A percentile compares a stretch with the other conserved stretches of the same genome.
Evolutionary conservation across 106 monocot species (phyloP).

Genomic region (Apostasia ramifera): DNA sequence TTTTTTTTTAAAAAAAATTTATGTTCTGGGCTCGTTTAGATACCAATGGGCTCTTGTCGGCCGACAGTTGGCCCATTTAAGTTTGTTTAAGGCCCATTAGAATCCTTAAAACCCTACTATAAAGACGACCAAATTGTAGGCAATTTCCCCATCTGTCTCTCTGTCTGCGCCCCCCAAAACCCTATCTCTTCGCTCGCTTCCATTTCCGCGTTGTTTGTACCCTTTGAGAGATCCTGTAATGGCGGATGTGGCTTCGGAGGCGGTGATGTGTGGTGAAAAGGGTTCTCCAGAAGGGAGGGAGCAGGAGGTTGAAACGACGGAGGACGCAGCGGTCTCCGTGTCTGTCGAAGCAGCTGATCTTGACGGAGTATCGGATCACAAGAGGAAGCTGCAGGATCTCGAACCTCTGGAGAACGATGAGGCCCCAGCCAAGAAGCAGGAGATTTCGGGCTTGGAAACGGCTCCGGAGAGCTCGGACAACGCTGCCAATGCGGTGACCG

Average conservation of each 20-base stretch:
- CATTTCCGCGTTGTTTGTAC: too few relatives aligned
- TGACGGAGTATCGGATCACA: conserved; percentile 10
- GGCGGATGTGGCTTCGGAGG: neutral
- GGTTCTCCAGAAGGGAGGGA: neutral
- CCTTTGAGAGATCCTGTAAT: neutral
- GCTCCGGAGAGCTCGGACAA: neutral
- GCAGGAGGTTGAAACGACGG: neutral
- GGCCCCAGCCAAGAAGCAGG: conserved; percentile 10
- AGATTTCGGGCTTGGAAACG: neutral
- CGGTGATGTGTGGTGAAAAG: too few relatives aligned
- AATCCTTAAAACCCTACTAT: too few relatives aligned
- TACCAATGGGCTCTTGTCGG: too few relatives aligned
- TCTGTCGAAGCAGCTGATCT: neutral
- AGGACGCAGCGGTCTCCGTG: neutral
- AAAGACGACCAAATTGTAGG: too few relatives aligned
- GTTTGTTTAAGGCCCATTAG: too few relatives aligned
- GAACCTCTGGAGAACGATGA: conserved; percentile 9
- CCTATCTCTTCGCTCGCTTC: too few relatives aligned
- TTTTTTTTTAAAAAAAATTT: too few relatives aligned
- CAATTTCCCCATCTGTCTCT: too few relatives aligned
- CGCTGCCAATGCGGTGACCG: neutral
- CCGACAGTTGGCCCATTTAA: too few relatives aligned
- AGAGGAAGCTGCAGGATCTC: conserved; percentile 31
- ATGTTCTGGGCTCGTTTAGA: too few relatives aligned
- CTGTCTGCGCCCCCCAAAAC: too few relatives aligned